A percentile compares a stretch with the other conserved stretches of the same genome.
Conservation (phyloP, 495 filamentous ascomycete species). For the Podospora pseudocomata region DNA sequence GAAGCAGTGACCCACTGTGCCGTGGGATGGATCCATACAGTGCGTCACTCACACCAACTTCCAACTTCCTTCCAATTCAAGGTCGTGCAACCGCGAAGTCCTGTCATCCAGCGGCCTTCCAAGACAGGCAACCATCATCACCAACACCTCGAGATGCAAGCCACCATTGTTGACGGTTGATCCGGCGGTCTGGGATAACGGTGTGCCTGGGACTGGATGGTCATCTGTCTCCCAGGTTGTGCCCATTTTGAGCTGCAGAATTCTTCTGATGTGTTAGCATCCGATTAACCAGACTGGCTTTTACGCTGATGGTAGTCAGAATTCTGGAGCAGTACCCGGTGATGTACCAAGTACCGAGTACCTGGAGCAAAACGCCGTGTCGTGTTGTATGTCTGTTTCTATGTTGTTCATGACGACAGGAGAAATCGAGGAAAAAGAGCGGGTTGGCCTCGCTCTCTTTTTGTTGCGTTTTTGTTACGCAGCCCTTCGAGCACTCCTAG, state of each 20-base stretch:
- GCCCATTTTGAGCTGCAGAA: too few relatives aligned
- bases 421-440: not conserved
- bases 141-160: conserved; percentile 1
- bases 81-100: not conserved
- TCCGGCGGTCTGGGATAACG: not conserved
- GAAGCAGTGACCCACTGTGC: not conserved
- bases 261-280: not conserved
- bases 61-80: not conserved
- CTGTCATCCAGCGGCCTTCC: not conserved
- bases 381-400: too few relatives aligned
- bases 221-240: not conserved
- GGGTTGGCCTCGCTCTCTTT: not conserved
- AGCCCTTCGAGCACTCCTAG: not conserved
- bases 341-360: not conserved
- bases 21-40: not conserved
- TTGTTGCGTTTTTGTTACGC: not conserved
- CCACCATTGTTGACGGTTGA: not conserved
- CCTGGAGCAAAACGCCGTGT: too few relatives aligned
- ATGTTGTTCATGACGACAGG: too few relatives aligned
- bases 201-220: not conserved
- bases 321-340: not conserved
- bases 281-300: not conserved
- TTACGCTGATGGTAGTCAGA: not conserved
- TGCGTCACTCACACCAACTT: not conserved
- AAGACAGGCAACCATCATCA: not conserved